Evolutionary conservation across 176 grass and related monocot species (phyloP).

Genomic region (Rhipidocladum racemiflorum): DNA sequence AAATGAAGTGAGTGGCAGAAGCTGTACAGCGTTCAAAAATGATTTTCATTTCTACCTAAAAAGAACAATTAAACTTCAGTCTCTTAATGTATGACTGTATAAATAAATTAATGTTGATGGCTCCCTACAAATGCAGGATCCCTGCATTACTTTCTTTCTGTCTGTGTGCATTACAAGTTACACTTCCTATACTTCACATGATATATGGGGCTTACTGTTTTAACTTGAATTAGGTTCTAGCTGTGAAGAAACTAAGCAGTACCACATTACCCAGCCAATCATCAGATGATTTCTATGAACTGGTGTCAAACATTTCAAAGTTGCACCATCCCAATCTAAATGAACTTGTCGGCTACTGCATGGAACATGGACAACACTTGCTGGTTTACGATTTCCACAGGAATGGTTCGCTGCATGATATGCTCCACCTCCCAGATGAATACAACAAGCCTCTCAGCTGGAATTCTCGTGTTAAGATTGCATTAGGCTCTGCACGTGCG

Average conservation of each 20-base stretch:
- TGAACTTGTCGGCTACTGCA: slow-evolving; percentile 89
- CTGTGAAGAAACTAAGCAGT: slow-evolving; percentile 85
- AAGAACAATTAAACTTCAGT: slow-evolving; percentile 10
- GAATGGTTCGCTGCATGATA: slow-evolving; percentile 84
- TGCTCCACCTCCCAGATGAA: slow-evolving; percentile 78
- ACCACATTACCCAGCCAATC: slow-evolving; percentile 53
- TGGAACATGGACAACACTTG: slow-evolving; percentile 85
- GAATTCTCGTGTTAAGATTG: slow-evolving; percentile 84
- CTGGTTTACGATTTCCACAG: slow-evolving; percentile 72
- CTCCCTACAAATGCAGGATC: background rate
- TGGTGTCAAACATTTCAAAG: slow-evolving; percentile 72
- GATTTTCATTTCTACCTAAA: background rate
- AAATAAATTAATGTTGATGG: background rate
- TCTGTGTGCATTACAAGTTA: background rate
- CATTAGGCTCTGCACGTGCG: slow-evolving; percentile 79
- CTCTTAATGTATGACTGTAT: background rate
- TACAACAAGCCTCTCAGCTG: slow-evolving; percentile 77
- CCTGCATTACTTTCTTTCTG: background rate
- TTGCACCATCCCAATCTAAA: slow-evolving; percentile 83
- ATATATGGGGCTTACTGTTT: slow-evolving; percentile 1
- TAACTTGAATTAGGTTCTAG: slow-evolving; percentile 50
- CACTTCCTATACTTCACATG: background rate
- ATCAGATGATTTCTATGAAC: slow-evolving; percentile 65
- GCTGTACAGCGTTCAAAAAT: background rate
- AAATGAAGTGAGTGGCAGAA: background rate